These are phyloP conservation scores for Dichotomocladium elegans DNA, from an alignment of 371 early-diverging fungal species.

Conservation along the genomic window DNA sequence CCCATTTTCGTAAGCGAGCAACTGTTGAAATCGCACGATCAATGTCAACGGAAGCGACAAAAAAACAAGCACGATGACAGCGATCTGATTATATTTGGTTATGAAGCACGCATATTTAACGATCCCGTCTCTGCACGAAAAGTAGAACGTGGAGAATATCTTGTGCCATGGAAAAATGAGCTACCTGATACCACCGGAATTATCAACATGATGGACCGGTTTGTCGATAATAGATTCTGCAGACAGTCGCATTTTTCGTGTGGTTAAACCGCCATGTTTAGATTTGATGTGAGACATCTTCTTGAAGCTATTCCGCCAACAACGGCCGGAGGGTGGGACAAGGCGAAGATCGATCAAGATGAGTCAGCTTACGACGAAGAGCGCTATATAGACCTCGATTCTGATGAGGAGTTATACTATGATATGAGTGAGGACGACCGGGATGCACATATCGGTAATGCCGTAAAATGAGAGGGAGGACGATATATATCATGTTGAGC, in stretches of 20 bases:
- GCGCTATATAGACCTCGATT: constrained; percentile 21
- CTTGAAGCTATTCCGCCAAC: constrained; percentile 6
- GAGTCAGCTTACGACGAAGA: too few species aligned
- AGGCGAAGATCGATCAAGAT: too few species aligned
- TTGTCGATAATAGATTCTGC: not conserved
- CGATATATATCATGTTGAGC: not conserved
- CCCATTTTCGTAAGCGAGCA: not conserved
- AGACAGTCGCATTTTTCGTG: not conserved
- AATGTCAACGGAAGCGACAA: not conserved
- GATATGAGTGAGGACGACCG: constrained; percentile 19
- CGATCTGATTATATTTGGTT: constrained; percentile 20
- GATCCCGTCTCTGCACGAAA: constrained; percentile 10
- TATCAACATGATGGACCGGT: constrained; percentile 14
- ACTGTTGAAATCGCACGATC: not conserved
- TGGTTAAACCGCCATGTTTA: too few species aligned
- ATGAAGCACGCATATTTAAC: constrained; percentile 20
- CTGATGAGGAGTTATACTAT: constrained; percentile 18
- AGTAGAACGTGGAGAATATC: constrained; percentile 14
- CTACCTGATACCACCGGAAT: not conserved
- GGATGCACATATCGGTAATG: constrained; percentile 14
- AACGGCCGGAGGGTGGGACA: too few species aligned
- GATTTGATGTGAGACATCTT: constrained; percentile 24
- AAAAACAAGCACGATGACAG: not conserved
- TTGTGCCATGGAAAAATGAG: constrained; percentile 21
- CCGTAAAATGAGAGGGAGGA: not conserved